A percentile compares a stretch with the other conserved stretches of the same genome.
Conservation (phyloP, 2,329 filamentous ascomycete species). For the Furcasterigmium sp. region DNA sequence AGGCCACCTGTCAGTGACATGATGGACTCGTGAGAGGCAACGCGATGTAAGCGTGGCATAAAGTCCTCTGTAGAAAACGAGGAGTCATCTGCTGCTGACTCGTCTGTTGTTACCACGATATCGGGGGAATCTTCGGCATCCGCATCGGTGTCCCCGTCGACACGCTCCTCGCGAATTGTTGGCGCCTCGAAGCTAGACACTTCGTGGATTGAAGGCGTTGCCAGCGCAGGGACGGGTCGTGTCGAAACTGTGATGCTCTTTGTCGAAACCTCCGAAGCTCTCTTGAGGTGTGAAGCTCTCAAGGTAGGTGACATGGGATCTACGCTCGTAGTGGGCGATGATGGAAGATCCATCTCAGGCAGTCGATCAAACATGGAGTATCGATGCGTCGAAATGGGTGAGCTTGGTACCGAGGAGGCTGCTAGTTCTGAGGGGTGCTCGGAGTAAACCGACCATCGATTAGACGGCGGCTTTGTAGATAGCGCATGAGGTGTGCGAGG, state of each 20-base stretch:
- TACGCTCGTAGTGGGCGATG: conserved; percentile 74
- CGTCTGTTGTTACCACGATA: conserved; percentile 23
- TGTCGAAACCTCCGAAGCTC: conserved; percentile 47
- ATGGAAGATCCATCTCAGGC: conserved; percentile 66
- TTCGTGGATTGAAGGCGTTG: conserved; percentile 17
- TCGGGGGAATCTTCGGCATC: conserved; percentile 27
- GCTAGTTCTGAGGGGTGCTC: conserved; percentile 58
- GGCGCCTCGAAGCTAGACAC: not conserved
- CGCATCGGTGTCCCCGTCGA: conserved; percentile 26
- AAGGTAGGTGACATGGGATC: conserved; percentile 61
- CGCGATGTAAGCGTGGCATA: conserved; percentile 51
- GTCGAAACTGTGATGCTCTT: conserved; percentile 15
- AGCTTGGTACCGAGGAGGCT: conserved; percentile 72
- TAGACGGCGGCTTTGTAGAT: conserved; percentile 32
- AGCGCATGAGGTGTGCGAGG: conserved; percentile 47
- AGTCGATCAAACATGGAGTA: conserved; percentile 77
- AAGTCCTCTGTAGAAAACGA: conserved; percentile 25
- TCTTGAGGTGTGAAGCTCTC: conserved; percentile 46
- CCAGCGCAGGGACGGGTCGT: conserved; percentile 15
- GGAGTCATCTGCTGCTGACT: conserved; percentile 25
- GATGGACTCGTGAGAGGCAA: conserved; percentile 80
- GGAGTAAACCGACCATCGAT: conserved; percentile 62
- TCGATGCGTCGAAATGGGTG: conserved; percentile 69
- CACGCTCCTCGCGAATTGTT: conserved; percentile 17
- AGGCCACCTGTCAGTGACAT: conserved; percentile 82